phyloP scores from a whole-genome alignment of 2,329 filamentous ascomycete genomes.

The Aspergillus oerlinghausenensis region DNA sequence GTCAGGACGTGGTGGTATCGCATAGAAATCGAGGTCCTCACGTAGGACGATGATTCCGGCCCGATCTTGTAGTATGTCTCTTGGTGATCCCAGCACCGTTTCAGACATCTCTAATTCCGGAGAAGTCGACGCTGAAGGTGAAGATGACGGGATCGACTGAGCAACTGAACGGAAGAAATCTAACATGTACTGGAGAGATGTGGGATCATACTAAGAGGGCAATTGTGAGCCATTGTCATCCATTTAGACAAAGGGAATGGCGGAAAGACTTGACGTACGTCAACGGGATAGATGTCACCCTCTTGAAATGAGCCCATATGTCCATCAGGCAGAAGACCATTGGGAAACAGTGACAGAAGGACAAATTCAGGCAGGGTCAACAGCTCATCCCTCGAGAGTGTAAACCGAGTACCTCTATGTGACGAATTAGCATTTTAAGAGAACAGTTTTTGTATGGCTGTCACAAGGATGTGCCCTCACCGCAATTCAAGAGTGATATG shows the following conservation, averaged over 20 bases:
- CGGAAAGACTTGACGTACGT: constrained; percentile 60
- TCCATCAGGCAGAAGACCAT: constrained; percentile 94
- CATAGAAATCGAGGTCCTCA: constrained; percentile 97
- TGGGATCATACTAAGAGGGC: constrained; percentile 79
- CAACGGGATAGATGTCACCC: constrained; percentile 91
- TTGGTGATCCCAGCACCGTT: constrained; percentile 62
- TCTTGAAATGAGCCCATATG: constrained; percentile 92
- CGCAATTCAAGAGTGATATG: constrained; percentile 91
- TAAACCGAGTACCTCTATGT: constrained; percentile 81
- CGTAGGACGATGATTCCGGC: constrained; percentile 95
- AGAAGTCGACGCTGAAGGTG: constrained; percentile 61
- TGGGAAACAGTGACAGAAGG: constrained; percentile 92
- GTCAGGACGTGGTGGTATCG: constrained; percentile 78
- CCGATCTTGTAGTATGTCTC: constrained; percentile 77
- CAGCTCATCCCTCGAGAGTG: constrained; percentile 88
- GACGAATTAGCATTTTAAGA: constrained; percentile 10
- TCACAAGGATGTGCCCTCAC: constrained; percentile 50
- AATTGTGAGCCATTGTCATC: constrained; percentile 7
- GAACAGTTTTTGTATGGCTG: constrained; percentile 2
- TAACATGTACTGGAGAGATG: constrained; percentile 96
- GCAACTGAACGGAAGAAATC: constrained; percentile 96
- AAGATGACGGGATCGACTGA: constrained; percentile 75
- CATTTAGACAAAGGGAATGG: background rate
- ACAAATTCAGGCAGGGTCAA: constrained; percentile 96
- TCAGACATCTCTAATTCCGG: constrained; percentile 61